These are phyloP conservation scores for Ramaria rubella DNA, from an alignment of 768 basidiomycete genomes.

Conservation along the genomic window DNA sequence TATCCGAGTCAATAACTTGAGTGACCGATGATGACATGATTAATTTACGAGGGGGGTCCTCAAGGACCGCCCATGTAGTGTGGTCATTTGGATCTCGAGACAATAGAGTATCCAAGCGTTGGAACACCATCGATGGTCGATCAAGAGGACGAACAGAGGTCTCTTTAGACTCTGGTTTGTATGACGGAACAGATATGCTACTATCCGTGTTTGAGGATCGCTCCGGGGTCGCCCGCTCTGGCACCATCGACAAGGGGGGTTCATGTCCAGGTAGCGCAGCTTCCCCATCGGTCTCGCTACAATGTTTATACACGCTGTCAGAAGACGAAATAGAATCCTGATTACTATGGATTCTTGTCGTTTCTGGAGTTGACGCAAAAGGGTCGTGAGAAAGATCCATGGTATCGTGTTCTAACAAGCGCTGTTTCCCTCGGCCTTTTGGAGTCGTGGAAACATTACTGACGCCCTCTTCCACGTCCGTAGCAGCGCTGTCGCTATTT, in stretches of 20 bases:
- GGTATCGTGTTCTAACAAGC: neutral
- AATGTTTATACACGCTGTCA: neutral
- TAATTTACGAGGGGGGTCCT: constrained; percentile 82
- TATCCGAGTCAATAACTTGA: constrained; percentile 90
- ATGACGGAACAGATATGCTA: constrained; percentile 2
- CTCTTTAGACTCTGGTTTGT: constrained; percentile 4
- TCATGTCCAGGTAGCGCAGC: neutral
- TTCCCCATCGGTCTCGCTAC: constrained; percentile 2
- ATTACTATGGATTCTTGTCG: neutral
- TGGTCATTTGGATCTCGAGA: constrained; percentile 3
- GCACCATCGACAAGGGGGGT: constrained; percentile 6
- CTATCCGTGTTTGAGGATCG: constrained; percentile 5
- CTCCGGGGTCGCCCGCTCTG: constrained; percentile 2
- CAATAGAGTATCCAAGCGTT: constrained; percentile 5
- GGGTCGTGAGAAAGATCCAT: constrained; percentile 6
- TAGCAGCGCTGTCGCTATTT: constrained; percentile 3
- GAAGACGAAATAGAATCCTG: constrained; percentile 3
- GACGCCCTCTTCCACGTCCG: constrained; percentile 2
- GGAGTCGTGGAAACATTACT: constrained; percentile 4
- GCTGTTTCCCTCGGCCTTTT: constrained; percentile 1
- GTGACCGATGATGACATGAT: constrained; percentile 80
- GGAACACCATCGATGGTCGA: constrained; percentile 3
- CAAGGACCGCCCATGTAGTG: constrained; percentile 56
- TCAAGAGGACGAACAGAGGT: constrained; percentile 3
- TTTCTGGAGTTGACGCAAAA: neutral